phyloP scores from a whole-genome alignment of 176 grass and related monocot species.

The Carex parvula region DNA sequence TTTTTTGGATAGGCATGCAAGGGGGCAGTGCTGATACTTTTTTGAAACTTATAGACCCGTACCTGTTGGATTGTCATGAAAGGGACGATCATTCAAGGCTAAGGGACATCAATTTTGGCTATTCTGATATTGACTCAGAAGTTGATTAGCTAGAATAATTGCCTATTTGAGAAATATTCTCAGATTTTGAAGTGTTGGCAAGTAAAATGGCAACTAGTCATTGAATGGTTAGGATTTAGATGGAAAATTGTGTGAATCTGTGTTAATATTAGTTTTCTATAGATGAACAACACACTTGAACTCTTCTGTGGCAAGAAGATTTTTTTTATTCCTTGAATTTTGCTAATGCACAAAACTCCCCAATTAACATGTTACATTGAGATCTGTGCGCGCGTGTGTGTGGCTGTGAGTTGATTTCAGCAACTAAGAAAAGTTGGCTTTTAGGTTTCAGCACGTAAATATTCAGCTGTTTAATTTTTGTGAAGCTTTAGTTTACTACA shows the following conservation, averaged over 20 bases:
- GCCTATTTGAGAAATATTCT: neutral
- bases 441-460: neutral
- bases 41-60: slow-evolving; percentile 59
- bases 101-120: slow-evolving; percentile 15
- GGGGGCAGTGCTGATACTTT: slow-evolving; percentile 62
- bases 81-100: neutral
- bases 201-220: neutral
- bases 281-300: neutral
- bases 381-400: neutral
- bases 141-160: slow-evolving; percentile 25
- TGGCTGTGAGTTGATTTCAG: neutral
- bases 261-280: slow-evolving; percentile 19
- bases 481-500: neutral
- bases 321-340: neutral
- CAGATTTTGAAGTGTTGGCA: neutral
- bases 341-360: neutral
- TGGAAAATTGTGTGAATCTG: neutral
- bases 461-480: neutral
- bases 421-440: neutral
- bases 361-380: neutral
- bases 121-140: slow-evolving; percentile 32
- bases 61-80: slow-evolving; percentile 52
- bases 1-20: slow-evolving; percentile 85
- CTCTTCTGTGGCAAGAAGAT: neutral
- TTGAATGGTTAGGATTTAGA: slow-evolving; percentile 11